Percentiles rank a stretch among this genome's conserved stretches.
These are phyloP conservation scores for Eucommia ulmoides DNA, from an alignment of 257 asterid genomes.

Conservation along the genomic window DNA sequence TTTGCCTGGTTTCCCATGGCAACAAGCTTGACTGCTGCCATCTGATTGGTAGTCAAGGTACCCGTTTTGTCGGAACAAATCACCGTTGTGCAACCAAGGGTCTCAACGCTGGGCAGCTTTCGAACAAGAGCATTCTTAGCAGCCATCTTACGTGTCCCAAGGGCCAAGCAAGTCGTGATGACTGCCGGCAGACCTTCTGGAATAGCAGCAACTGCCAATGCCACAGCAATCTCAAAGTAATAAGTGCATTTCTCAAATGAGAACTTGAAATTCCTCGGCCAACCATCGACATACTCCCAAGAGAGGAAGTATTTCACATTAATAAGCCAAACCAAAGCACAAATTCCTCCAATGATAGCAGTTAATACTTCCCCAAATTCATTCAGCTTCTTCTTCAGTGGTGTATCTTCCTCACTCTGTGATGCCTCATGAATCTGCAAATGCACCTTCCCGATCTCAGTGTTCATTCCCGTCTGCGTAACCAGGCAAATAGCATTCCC, in stretches of 20 bases:
- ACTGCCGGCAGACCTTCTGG: slow-evolving; percentile 99
- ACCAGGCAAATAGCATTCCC: slow-evolving; percentile 85
- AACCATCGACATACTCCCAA: slow-evolving; percentile 88
- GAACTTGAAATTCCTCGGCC: slow-evolving; percentile 90
- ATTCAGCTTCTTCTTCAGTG: slow-evolving; percentile 91
- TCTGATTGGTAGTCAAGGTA: slow-evolving; percentile 92
- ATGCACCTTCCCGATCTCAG: slow-evolving; percentile 94
- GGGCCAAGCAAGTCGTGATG: slow-evolving; percentile 95
- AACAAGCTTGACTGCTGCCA: slow-evolving; percentile 88
- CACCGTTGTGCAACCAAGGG: slow-evolving; percentile 98
- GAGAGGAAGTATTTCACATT: slow-evolving; percentile 90
- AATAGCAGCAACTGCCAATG: slow-evolving; percentile 98
- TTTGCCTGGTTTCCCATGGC: slow-evolving; percentile 55
- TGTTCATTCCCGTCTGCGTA: slow-evolving; percentile 79
- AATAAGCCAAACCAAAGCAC: slow-evolving; percentile 88
- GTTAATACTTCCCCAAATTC: slow-evolving; percentile 95
- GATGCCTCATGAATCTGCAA: slow-evolving; percentile 92
- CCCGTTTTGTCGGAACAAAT: slow-evolving; percentile 99
- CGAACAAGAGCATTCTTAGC: slow-evolving; percentile 99
- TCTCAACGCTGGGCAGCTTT: slow-evolving; percentile 97
- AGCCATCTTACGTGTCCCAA: slow-evolving; percentile 99
- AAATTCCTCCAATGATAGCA: slow-evolving; percentile 72
- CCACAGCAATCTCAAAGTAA: slow-evolving; percentile 99
- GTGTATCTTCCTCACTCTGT: slow-evolving; percentile 86
- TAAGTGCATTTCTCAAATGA: slow-evolving; percentile 98